Evolutionary conservation across 1,284 basidiomycete species (phyloP).

Genomic region (Puccinia hordei): DNA sequence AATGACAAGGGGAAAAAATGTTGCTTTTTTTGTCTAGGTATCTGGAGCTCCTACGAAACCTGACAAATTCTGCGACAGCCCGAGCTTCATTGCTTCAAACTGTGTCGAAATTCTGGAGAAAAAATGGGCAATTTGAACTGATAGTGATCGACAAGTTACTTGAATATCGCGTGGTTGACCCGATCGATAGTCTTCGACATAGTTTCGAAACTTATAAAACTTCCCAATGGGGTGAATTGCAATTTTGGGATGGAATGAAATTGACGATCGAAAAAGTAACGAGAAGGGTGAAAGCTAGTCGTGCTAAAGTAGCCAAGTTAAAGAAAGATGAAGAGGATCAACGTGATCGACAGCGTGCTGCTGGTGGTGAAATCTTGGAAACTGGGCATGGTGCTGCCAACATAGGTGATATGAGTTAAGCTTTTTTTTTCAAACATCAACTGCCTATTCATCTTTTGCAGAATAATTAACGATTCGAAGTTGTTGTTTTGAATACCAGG

Average conservation of each 20-base stretch:
- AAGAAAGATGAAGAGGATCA: constrained; percentile 78
- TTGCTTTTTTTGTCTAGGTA: constrained; percentile 64
- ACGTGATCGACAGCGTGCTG: constrained; percentile 52
- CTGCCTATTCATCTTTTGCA: constrained; percentile 63
- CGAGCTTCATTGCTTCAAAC: constrained; percentile 72
- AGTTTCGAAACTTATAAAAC: constrained; percentile 67
- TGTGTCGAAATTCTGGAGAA: constrained; percentile 75
- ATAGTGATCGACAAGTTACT: constrained; percentile 97
- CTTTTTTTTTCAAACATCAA: constrained; percentile 7
- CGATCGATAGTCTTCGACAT: constrained; percentile 84
- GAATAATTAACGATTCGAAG: background rate
- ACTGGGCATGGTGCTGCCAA: constrained; percentile 20
- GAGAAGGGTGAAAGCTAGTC: constrained; percentile 75
- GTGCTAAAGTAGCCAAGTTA: constrained; percentile 70
- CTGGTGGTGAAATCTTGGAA: constrained; percentile 50
- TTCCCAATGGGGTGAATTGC: constrained; percentile 64
- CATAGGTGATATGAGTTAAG: constrained; percentile 44
- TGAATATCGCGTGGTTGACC: constrained; percentile 97
- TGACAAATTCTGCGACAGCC: constrained; percentile 67
- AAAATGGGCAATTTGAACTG: constrained; percentile 77
- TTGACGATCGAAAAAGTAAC: constrained; percentile 83
- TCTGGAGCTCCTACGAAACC: constrained; percentile 77
- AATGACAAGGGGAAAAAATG: background rate
- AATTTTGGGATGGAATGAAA: constrained; percentile 80
- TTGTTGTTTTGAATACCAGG: constrained; percentile 1